Base-by-base conservation (phyloP, 495 filamentous ascomycete species). In the Aspergillus asperescens region DNA sequence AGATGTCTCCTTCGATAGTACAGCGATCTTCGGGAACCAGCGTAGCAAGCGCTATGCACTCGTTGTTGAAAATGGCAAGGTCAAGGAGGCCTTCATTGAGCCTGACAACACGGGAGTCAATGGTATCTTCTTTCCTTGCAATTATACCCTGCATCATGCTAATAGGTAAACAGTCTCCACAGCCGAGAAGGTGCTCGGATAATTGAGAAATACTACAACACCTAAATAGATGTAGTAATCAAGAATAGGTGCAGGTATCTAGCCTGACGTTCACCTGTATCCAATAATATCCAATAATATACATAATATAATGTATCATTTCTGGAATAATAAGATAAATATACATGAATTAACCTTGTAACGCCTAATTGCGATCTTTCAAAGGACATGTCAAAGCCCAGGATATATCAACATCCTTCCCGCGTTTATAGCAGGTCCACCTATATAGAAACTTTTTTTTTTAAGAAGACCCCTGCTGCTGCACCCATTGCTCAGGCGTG, bases 31-130 rank as follows among this genome's bases (percentile, higher is more conserved):
- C 64, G 93, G 91, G 37, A 85, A 85, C 56, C 72, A 80, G 50
- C 82, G 93, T 51, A 85, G 84, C 71, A 96, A 94, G 87, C 79
- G 93, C 44, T 98, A 95, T 65, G 88, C 87, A 22, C 75, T 96
- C 42, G 73, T 87, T 24, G 71, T 92, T 42, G 81, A 91, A 71
- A 72, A 87, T 58, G 88, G 89, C 40, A 89, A 86, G 69, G 85
- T 90, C 62, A 85, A 79, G 70, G 78, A 82, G 55, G 71, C 85
- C 38, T 81, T 86, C 56, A 78, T 96, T 35, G 93, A 97, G 76
- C 90, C 91, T 16, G 92, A 98, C 70, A 96, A 92, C 71, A 94
- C 89, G 28, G 90, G 93, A 28, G 77, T 93, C 10, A 78, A 86
- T 54, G 87, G 89, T 93, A 70, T 31, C 9, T 23, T 41, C 35